These are phyloP conservation scores for Penicillium goetzii DNA, from an alignment of 495 filamentous ascomycete species.

Conservation along the genomic window DNA sequence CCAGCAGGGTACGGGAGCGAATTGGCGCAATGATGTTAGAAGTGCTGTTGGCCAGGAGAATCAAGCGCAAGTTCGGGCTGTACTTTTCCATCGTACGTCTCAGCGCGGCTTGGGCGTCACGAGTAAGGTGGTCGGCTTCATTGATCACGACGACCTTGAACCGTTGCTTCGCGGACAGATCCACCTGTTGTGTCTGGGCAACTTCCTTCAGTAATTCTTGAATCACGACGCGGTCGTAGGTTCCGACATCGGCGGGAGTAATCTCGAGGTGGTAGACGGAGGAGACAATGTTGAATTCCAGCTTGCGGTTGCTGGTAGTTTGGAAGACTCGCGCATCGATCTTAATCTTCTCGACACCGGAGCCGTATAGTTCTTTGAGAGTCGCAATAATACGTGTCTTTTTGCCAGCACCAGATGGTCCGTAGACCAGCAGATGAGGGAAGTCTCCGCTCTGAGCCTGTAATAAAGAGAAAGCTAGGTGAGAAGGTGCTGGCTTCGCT, in stretches of 20 bases:
- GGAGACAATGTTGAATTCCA: conserved; percentile 97
- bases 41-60: conserved; percentile 90
- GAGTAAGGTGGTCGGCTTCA: conserved; percentile 92
- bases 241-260: conserved; percentile 96
- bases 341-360: conserved; percentile 95
- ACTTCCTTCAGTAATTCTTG: conserved; percentile 97
- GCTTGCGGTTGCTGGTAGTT: conserved; percentile 90
- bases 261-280: conserved; percentile 98
- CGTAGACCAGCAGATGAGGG: conserved; percentile 94
- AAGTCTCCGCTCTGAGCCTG: conserved; percentile 97
- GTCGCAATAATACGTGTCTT: conserved; percentile 96
- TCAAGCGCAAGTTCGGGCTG: conserved; percentile 87
- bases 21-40: conserved; percentile 98
- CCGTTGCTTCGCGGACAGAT: conserved; percentile 80
- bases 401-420: conserved; percentile 94
- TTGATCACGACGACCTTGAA: conserved; percentile 99
- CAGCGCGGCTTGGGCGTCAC: conserved; percentile 94
- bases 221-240: conserved; percentile 90
- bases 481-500: conserved; percentile 10
- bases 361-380: conserved; percentile 86
- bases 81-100: conserved; percentile 99
- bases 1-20: conserved; percentile 81
- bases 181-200: conserved; percentile 97
- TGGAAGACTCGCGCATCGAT: conserved; percentile 96
- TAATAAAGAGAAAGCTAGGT: neutral